Percentiles rank a stretch among this genome's conserved stretches.
These are phyloP conservation scores for Scedosporium minutisporum DNA, from an alignment of 2,329 filamentous ascomycete species.

Conservation along the genomic window DNA sequence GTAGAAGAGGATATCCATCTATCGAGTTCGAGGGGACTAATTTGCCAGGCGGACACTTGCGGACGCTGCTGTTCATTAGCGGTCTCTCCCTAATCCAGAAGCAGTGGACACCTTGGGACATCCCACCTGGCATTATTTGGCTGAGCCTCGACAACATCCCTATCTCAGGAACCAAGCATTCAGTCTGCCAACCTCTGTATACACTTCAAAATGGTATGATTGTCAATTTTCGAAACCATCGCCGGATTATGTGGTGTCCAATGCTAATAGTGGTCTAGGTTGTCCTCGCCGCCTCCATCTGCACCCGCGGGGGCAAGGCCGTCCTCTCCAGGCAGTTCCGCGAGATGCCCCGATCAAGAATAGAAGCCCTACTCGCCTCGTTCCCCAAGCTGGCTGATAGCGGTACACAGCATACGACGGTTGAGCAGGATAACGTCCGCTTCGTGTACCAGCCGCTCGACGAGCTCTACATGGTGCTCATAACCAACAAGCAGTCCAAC, in stretches of 20 bases:
- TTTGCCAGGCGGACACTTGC: neutral
- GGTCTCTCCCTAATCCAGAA: neutral
- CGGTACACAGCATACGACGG: slow-evolving; percentile 92
- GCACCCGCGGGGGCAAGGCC: slow-evolving; percentile 94
- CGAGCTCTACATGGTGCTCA: slow-evolving; percentile 98
- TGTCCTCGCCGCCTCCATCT: slow-evolving; percentile 97
- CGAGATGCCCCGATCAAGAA: slow-evolving; percentile 92
- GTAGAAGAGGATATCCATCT: neutral
- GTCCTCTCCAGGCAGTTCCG: slow-evolving; percentile 96
- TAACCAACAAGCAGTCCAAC: slow-evolving; percentile 98
- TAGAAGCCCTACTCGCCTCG: slow-evolving; percentile 91
- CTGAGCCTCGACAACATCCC: neutral
- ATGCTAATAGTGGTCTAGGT: slow-evolving; percentile 48
- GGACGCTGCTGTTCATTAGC: neutral
- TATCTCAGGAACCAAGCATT: neutral
- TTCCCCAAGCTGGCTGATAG: slow-evolving; percentile 97
- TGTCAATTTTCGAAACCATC: neutral
- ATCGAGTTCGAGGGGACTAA: neutral
- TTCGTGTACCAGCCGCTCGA: slow-evolving; percentile 99
- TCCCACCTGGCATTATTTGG: slow-evolving; percentile 5
- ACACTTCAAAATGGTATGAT: slow-evolving; percentile 5
- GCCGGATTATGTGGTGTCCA: neutral
- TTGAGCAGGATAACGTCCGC: slow-evolving; percentile 98
- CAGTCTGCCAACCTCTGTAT: neutral
- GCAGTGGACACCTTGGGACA: slow-evolving; percentile 6